A percentile compares a stretch with the other conserved stretches of the same genome.
Conservation (phyloP, 805 yeast genomes). For the Zygoascus flipseniorum region DNA sequence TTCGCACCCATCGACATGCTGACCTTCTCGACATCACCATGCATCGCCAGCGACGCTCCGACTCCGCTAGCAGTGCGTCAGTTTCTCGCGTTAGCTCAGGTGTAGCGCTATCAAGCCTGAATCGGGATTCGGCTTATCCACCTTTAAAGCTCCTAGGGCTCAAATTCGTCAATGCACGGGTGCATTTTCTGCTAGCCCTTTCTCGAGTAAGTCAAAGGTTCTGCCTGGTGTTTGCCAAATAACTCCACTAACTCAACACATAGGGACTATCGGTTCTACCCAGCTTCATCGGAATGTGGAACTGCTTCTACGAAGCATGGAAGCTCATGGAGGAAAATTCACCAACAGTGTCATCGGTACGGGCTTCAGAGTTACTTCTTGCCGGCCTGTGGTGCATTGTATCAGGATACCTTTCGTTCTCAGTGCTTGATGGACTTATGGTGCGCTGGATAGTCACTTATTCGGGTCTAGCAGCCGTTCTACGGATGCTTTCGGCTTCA, state of each 20-base stretch:
- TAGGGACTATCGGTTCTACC: conserved; percentile 63
- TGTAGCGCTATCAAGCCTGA: conserved; percentile 6
- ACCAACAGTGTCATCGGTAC: conserved; percentile 41
- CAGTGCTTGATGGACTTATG: conserved; percentile 81
- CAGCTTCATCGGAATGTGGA: conserved; percentile 42
- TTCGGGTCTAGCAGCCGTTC: conserved; percentile 78
- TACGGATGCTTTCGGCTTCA: conserved; percentile 78
- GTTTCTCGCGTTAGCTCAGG: conserved; percentile 10
- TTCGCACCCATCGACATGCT: too few relatives aligned
- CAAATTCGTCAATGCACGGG: conserved; percentile 62
- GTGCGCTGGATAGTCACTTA: conserved; percentile 88
- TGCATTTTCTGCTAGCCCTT: conserved; percentile 67
- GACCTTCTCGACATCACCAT: background rate
- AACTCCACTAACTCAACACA: background rate
- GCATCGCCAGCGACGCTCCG: conserved; percentile 1
- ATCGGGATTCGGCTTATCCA: conserved; percentile 10
- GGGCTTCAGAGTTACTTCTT: conserved; percentile 69
- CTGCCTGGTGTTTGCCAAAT: background rate
- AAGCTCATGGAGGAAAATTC: conserved; percentile 14
- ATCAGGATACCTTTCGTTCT: conserved; percentile 73
- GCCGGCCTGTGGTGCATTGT: conserved; percentile 93
- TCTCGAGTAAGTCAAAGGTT: conserved; percentile 36
- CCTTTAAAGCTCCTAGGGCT: conserved; percentile 54
- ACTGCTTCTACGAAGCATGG: conserved; percentile 30
- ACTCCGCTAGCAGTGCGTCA: conserved; percentile 3